Conservation (phyloP, 1,284 basidiomycete genomes). For the Cryptococcus floricola region DNA sequence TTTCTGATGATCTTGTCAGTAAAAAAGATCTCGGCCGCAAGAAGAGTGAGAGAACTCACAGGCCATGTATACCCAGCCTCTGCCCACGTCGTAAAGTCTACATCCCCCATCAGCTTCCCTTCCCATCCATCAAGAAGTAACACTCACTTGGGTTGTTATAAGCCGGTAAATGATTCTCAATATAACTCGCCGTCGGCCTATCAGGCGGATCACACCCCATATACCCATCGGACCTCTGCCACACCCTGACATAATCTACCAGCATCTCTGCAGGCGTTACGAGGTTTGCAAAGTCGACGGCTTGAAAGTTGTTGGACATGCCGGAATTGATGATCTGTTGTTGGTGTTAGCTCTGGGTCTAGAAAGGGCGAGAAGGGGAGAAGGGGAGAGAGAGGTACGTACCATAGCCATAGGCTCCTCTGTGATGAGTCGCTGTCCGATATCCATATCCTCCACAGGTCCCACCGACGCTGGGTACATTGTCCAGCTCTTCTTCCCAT, state of each 20-base stretch:
- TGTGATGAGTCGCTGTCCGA: slow-evolving; percentile 68
- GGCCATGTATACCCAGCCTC: slow-evolving; percentile 33
- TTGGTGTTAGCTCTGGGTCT: background rate
- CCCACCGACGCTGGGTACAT: slow-evolving; percentile 59
- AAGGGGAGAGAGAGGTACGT: slow-evolving; percentile 7
- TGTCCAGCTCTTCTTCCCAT: slow-evolving; percentile 54
- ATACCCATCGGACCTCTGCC: slow-evolving; percentile 64
- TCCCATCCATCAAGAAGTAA: too few relatives aligned
- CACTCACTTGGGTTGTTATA: slow-evolving; percentile 32
- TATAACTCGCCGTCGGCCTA: slow-evolving; percentile 63
- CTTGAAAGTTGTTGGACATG: slow-evolving; percentile 45
- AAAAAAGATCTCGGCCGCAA: background rate
- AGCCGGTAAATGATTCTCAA: slow-evolving; percentile 31
- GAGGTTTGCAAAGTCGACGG: slow-evolving; percentile 62
- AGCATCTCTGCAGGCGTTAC: slow-evolving; percentile 67
- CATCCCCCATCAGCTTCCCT: too few relatives aligned
- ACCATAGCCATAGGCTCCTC: slow-evolving; percentile 69
- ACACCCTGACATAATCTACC: slow-evolving; percentile 80
- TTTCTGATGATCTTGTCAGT: background rate
- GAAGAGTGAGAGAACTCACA: slow-evolving; percentile 24
- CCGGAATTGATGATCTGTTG: slow-evolving; percentile 75
- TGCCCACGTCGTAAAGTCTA: slow-evolving; percentile 35
- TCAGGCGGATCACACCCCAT: slow-evolving; percentile 76
- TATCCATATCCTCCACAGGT: slow-evolving; percentile 62
- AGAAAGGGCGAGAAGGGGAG: too few relatives aligned